Evolutionary conservation across 352 stramenopile genomes (phyloP).

Genomic region (Pythium brassicae): DNA sequence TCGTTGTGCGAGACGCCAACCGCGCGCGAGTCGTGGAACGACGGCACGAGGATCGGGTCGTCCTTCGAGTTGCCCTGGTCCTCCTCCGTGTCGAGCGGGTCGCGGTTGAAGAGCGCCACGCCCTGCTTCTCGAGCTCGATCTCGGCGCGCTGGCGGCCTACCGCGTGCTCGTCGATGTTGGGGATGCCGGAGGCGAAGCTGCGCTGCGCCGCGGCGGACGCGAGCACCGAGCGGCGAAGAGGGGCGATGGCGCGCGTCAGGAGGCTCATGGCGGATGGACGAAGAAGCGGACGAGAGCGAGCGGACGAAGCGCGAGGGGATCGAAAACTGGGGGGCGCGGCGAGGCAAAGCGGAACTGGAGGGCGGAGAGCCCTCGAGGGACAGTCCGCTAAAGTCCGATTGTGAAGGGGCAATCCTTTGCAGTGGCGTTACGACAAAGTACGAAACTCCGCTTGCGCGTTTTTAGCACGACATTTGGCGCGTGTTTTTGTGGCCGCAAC

Average conservation of each 20-base stretch:
- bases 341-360: too few relatives aligned
- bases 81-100: slow-evolving; percentile 83
- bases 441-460: too few relatives aligned
- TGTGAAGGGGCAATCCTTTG: too few relatives aligned
- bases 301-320: neutral
- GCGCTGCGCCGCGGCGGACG: slow-evolving; percentile 27
- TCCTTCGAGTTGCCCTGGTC: slow-evolving; percentile 87
- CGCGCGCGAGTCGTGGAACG: slow-evolving; percentile 64
- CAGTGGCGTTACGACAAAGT: too few relatives aligned
- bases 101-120: slow-evolving; percentile 72
- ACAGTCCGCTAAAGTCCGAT: too few relatives aligned
- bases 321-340: neutral
- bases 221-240: slow-evolving; percentile 33
- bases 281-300: neutral
- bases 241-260: slow-evolving; percentile 48
- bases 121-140: slow-evolving; percentile 68
- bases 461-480: too few relatives aligned
- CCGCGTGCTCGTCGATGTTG: slow-evolving; percentile 74
- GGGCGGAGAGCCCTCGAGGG: too few relatives aligned
- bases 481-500: too few relatives aligned
- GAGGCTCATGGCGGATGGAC: slow-evolving; percentile 30
- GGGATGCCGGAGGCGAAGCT: slow-evolving; percentile 65
- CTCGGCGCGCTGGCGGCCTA: slow-evolving; percentile 75
- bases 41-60: slow-evolving; percentile 83
- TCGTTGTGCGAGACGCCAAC: slow-evolving; percentile 88